Conservation (phyloP, 2,329 filamentous ascomycete species). For the Cladosporium austrohemisphaericum region DNA sequence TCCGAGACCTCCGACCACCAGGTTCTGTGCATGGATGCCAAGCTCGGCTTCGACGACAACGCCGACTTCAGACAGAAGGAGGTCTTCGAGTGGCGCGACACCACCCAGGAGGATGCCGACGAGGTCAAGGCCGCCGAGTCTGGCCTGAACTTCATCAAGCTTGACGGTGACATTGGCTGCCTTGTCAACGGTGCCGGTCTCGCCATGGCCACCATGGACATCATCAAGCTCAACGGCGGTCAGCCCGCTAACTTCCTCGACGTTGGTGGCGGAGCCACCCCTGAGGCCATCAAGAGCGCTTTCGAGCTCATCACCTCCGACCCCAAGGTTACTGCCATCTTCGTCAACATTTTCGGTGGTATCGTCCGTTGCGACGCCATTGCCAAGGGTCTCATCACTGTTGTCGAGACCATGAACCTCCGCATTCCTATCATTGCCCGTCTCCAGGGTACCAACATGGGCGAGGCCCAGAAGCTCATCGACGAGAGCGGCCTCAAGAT, state of each 20-base stretch:
- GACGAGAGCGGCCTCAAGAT: conserved; percentile 99
- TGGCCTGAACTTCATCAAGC: conserved; percentile 99
- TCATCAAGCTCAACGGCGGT: conserved; percentile 99
- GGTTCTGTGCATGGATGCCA: conserved; percentile 98
- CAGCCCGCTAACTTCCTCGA: conserved; percentile 97
- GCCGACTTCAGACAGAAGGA: conserved; percentile 98
- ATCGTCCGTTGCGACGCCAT: conserved; percentile 98
- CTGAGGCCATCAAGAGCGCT: conserved; percentile 92
- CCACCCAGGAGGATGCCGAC: conserved; percentile 91
- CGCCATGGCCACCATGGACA: conserved; percentile 99
- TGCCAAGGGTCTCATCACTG: conserved; percentile 90
- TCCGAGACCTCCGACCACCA: conserved; percentile 98
- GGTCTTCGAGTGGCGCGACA: conserved; percentile 88
- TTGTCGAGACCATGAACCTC: conserved; percentile 90
- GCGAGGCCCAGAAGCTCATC: conserved; percentile 84
- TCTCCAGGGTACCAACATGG: conserved; percentile 98
- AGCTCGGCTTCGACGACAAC: conserved; percentile 98
- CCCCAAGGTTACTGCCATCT: conserved; percentile 96
- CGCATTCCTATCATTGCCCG: conserved; percentile 95
- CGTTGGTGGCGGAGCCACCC: conserved; percentile 94
- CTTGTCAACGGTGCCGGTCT: conserved; percentile 98
- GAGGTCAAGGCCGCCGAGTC: conserved; percentile 94
- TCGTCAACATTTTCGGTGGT: conserved; percentile 99
- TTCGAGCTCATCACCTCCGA: conserved; percentile 99
- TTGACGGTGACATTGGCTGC: conserved; percentile 98